Conservation (phyloP, 495 filamentous ascomycete genomes). For the Thermochaetoides thermophila region DNA sequence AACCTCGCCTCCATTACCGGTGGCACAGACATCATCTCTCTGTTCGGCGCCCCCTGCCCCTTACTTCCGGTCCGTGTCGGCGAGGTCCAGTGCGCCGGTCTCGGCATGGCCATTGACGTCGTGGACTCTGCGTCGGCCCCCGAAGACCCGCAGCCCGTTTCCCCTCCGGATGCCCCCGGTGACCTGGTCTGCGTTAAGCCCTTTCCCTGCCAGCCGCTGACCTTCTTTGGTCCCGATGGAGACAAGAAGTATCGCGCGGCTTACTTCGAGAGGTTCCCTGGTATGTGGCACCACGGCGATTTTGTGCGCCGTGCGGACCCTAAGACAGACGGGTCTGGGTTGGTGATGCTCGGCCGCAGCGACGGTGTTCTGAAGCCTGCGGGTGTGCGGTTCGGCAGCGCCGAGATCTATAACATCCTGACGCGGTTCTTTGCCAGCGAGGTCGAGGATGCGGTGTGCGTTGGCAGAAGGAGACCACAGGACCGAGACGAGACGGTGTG, state of each 20-base stretch:
- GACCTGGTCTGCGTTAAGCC: slow-evolving; percentile 78
- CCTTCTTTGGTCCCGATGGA: slow-evolving; percentile 69
- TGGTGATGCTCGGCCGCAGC: slow-evolving; percentile 69
- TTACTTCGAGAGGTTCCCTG: slow-evolving; percentile 73
- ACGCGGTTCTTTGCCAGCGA: slow-evolving; percentile 62
- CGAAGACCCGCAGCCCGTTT: slow-evolving; percentile 23
- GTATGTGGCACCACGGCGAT: slow-evolving; percentile 89
- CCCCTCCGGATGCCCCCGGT: slow-evolving; percentile 50
- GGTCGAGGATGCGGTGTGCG: slow-evolving; percentile 71
- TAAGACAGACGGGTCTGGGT: slow-evolving; percentile 49
- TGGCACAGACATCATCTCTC: slow-evolving; percentile 85
- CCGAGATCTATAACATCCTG: slow-evolving; percentile 87
- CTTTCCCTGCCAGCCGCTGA: slow-evolving; percentile 82
- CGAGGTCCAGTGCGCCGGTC: slow-evolving; percentile 78
- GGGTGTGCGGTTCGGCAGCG: slow-evolving; percentile 62
- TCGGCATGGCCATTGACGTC: slow-evolving; percentile 79
- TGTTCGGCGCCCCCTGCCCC: slow-evolving; percentile 78
- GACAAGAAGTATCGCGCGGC: slow-evolving; percentile 57
- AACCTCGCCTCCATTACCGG: slow-evolving; percentile 78
- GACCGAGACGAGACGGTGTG: slow-evolving; percentile 78
- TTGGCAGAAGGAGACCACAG: slow-evolving; percentile 55
- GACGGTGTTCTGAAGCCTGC: slow-evolving; percentile 70
- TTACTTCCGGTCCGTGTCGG: slow-evolving; percentile 75
- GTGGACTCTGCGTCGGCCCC: slow-evolving; percentile 46
- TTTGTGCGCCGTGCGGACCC: slow-evolving; percentile 54